Evolutionary conservation across 495 filamentous ascomycete genomes (phyloP).

Genomic region (Xylaria nigripes): DNA sequence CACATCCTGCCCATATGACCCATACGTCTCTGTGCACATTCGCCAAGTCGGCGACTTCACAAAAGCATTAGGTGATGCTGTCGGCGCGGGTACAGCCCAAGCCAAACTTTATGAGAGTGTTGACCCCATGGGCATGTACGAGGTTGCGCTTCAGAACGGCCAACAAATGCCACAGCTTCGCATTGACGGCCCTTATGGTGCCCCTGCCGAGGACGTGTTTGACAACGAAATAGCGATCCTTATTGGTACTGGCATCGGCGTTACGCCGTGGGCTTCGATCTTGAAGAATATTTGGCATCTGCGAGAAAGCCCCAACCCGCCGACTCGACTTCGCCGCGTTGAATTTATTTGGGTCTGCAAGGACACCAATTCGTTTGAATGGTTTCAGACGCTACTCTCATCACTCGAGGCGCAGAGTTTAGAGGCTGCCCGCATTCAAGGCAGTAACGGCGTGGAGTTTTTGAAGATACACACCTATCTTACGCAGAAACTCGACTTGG

Average conservation of each 20-base stretch:
- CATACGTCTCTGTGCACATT: conserved; percentile 88
- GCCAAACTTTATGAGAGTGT: conserved; percentile 78
- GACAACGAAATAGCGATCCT: conserved; percentile 97
- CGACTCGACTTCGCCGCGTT: conserved; percentile 79
- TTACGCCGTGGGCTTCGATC: conserved; percentile 95
- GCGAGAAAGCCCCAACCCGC: conserved; percentile 75
- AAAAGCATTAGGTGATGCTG: conserved; percentile 74
- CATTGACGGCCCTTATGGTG: conserved; percentile 94
- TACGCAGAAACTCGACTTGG: conserved; percentile 82
- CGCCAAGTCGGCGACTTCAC: conserved; percentile 98
- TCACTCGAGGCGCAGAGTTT: conserved; percentile 84
- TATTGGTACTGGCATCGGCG: conserved; percentile 94
- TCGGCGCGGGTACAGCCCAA: conserved; percentile 81
- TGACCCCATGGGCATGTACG: conserved; percentile 95
- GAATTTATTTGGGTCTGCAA: conserved; percentile 99
- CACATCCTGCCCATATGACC: conserved; percentile 93
- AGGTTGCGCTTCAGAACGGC: conserved; percentile 89
- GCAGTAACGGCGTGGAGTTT: conserved; percentile 68
- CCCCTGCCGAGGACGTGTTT: conserved; percentile 94
- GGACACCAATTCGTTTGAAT: conserved; percentile 93
- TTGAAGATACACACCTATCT: conserved; percentile 97
- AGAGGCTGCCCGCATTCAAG: conserved; percentile 52
- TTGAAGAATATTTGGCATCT: conserved; percentile 98
- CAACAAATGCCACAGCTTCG: conserved; percentile 80
- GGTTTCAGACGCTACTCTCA: conserved; percentile 91